Evolutionary conservation across 139 green algal species (phyloP).

Genomic region (Chlamydomonas sp.): DNA sequence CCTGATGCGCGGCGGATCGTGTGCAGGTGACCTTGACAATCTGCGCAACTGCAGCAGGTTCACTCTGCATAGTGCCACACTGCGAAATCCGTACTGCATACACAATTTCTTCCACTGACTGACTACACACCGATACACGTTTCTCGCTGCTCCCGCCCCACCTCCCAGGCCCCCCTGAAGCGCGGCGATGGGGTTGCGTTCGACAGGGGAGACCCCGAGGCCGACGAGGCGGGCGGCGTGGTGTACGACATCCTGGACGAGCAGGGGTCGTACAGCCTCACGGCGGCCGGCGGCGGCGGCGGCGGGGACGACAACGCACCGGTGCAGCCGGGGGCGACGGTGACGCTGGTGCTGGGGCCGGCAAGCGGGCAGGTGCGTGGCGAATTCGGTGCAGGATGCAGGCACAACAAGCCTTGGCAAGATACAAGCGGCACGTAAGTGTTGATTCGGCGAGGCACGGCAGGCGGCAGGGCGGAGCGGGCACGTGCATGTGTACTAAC

Average conservation of each 20-base stretch:
- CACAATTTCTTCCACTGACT: too few relatives aligned
- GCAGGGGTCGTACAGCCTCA: neutral
- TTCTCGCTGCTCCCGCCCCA: too few relatives aligned
- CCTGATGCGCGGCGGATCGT: too few relatives aligned
- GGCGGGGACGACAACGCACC: neutral
- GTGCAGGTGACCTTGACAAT: neutral
- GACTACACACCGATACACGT: neutral
- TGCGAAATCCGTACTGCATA: too few relatives aligned
- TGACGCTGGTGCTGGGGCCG: constrained; percentile 58
- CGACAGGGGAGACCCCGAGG: constrained; percentile 68
- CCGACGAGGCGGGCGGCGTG: constrained; percentile 72
- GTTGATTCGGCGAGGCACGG: too few relatives aligned
- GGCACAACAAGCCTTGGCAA: too few relatives aligned
- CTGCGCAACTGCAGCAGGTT: too few relatives aligned
- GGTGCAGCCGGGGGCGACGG: constrained; percentile 2
- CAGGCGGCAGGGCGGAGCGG: too few relatives aligned
- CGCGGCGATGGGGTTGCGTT: constrained; percentile 85
- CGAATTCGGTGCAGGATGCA: too few relatives aligned
- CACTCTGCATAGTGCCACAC: neutral
- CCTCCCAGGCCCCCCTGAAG: constrained; percentile 53
- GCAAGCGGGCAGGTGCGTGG: constrained; percentile 37
- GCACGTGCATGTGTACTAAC: too few relatives aligned
- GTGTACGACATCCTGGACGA: constrained; percentile 28
- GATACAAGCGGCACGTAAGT: too few relatives aligned
- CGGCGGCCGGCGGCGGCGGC: neutral